These are phyloP conservation scores for Leccinum subrobustum DNA, from an alignment of 1,284 basidiomycete genomes.

Conservation along the genomic window DNA sequence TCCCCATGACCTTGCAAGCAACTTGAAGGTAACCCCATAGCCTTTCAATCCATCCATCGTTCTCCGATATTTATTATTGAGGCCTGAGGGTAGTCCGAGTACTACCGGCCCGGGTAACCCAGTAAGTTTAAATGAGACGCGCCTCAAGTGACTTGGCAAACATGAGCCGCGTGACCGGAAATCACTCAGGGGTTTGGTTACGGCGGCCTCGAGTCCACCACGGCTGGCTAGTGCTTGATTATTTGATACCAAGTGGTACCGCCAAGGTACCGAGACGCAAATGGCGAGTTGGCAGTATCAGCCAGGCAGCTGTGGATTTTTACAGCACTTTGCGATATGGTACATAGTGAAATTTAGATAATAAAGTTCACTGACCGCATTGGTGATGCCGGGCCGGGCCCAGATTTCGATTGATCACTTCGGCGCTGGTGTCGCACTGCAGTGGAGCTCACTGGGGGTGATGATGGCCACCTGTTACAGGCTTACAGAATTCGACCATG, in stretches of 20 bases:
- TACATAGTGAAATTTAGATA: no score
- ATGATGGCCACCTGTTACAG: not conserved
- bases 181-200: slow-evolving; percentile 10
- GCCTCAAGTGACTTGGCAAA: not conserved
- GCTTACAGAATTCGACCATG: not conserved
- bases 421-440: not conserved
- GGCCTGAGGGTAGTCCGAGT: no score
- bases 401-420: not conserved
- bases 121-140: not conserved
- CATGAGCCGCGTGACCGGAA: not conserved
- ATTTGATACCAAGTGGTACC: not conserved
- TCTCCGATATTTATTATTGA: no score
- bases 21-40: no score
- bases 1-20: no score
- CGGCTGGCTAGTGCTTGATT: not conserved
- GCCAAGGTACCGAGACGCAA: not conserved
- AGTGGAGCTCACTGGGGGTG: not conserved
- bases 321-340: no score
- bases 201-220: not conserved
- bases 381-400: not conserved
- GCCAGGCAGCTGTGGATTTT: not conserved
- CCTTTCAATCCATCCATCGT: no score
- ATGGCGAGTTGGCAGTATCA: not conserved
- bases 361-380: not conserved
- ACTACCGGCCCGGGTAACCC: not conserved